A percentile compares a stretch with the other conserved stretches of the same genome.
Evolutionary conservation across 345 rosid genomes (phyloP).

Genomic region (Erucastrum elatum): DNA sequence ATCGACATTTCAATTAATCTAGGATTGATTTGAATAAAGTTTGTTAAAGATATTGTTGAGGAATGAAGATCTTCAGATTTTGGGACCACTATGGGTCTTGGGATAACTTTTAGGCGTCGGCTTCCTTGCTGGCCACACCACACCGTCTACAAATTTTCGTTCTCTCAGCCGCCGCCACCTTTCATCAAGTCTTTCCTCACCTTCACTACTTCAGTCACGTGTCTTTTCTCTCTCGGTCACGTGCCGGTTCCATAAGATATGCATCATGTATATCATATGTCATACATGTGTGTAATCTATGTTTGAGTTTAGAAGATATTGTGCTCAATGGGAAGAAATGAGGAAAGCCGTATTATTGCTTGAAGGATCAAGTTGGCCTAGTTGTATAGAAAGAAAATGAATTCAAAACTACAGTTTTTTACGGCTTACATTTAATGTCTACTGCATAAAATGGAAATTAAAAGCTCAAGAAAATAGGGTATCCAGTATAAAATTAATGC

Average conservation of each 20-base stretch:
- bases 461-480: neutral
- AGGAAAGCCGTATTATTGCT: conserved; percentile 13
- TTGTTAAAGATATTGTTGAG: conserved; percentile 11
- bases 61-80: conserved; percentile 24
- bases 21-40: conserved; percentile 4
- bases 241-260: conserved; percentile 17
- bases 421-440: conserved; percentile 3
- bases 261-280: conserved; percentile 18
- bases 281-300: neutral
- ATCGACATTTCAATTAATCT: conserved; percentile 2
- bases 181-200: neutral
- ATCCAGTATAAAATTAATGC: neutral
- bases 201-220: conserved; percentile 28
- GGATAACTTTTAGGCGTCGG: conserved; percentile 33
- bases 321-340: conserved; percentile 7
- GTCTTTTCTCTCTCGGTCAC: conserved; percentile 21
- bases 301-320: neutral
- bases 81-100: conserved; percentile 36
- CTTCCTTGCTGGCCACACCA: conserved; percentile 34
- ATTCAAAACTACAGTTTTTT: neutral
- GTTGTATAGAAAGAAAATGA: neutral
- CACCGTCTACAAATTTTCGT: conserved; percentile 19
- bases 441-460: neutral
- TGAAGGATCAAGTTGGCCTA: too few species aligned
- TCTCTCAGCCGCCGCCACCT: conserved; percentile 33